Evolutionary conservation across 371 early-diverging fungal genomes (phyloP), one percentile per base, ranked within the genome.

Genomic region (Mucor ambiguus): DNA sequence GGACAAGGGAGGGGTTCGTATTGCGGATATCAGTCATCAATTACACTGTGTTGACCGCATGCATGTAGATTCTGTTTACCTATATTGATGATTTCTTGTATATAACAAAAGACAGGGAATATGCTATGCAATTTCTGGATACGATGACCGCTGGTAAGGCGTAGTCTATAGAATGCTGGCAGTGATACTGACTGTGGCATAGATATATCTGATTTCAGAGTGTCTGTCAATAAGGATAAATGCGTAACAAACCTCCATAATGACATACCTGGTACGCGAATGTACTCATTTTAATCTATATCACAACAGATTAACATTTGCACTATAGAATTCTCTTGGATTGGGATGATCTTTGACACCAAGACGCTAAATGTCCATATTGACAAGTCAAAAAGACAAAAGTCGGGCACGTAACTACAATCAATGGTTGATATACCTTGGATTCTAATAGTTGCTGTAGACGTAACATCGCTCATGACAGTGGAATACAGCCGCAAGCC

Each of bases 21-120:
- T 28, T 10, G 12, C 18, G 0, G 4, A 43, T 26, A 12, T 14
- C 37, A 24, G n/a, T 10, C 2, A 44, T 5, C 12, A 11, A 6
- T 3, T 63, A 57, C 26, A 14, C 14, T 11, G 4, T 37, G 5
- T 18, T 41, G 18, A 41, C 18, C 18, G 4, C 0, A 18, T 41
- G 18, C 5, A 18, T 11, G n/a, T 67, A 88, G 88, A 56, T 90
- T 0, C 37, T 96, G 8, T 67, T 96, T 43, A 86, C 92, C 6
- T 85, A 88, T 38, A 83, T 93, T 0, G 96, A 96, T 61, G 96
- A 96, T 66, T 94, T 94, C 74, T 64, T 96, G 32, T 85, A 89
- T 48, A 79, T 96, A 14, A 92, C 68, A 7, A 68, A 48, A 32
- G 35, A 58, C 20, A 29, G 14, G 0, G 87, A 29, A 63, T 77